A percentile compares a stretch with the other conserved stretches of the same genome.
These are phyloP conservation scores for Vicia faba DNA, from an alignment of 306 rosid species.

Conservation along the genomic window DNA sequence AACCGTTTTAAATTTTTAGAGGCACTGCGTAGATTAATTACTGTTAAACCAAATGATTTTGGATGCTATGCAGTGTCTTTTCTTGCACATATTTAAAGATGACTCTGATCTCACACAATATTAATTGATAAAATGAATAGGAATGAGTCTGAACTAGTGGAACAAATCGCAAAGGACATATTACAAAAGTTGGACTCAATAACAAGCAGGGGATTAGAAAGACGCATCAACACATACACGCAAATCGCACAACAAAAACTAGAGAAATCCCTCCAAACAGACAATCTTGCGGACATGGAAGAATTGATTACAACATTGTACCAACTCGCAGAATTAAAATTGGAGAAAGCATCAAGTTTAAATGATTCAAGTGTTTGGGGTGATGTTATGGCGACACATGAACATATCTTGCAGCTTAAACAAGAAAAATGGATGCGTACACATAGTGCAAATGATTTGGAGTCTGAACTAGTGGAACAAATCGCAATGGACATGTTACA, in stretches of 20 bases:
- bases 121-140: too few species aligned
- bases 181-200: slow-evolving; percentile 25
- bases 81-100: too few species aligned
- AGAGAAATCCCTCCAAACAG: slow-evolving; percentile 31
- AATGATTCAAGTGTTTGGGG: too few species aligned
- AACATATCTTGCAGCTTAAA: too few species aligned
- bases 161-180: slow-evolving; percentile 36
- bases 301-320: slow-evolving; percentile 14
- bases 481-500: slow-evolving; percentile 35
- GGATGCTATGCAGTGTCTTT: too few species aligned
- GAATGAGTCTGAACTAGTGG: slow-evolving; percentile 35
- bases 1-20: too few species aligned
- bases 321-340: slow-evolving; percentile 33
- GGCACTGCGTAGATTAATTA: too few species aligned
- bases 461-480: slow-evolving; percentile 34
- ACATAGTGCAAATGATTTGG: too few species aligned
- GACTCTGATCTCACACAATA: too few species aligned
- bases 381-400: too few species aligned
- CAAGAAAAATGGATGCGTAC: too few species aligned
- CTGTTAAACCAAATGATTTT: too few species aligned
- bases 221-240: slow-evolving; percentile 14
- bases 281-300: slow-evolving; percentile 22
- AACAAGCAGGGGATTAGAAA: slow-evolving; percentile 27
- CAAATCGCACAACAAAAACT: slow-evolving; percentile 33
- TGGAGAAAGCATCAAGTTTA: slow-evolving; percentile 41